phyloP scores from a whole-genome alignment of 805 yeast genomes.

The Torulaspora microellipsoides region DNA sequence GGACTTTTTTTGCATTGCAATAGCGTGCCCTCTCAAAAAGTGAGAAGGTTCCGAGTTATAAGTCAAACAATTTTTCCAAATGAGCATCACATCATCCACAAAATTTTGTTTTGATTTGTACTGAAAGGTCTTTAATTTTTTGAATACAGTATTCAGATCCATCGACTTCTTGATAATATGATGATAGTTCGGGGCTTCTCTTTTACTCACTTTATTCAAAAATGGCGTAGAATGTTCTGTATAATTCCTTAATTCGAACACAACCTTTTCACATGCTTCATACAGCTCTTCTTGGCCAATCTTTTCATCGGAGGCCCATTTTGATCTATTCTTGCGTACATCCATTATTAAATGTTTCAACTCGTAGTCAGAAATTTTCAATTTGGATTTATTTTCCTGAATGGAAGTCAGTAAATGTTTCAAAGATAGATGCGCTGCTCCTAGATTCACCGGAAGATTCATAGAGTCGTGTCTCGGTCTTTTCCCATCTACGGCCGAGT shows the following conservation, averaged over 20 bases:
- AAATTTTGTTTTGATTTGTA: slow-evolving; percentile 82
- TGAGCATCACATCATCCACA: slow-evolving; percentile 91
- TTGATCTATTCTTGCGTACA: slow-evolving; percentile 90
- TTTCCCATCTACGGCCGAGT: slow-evolving; percentile 13
- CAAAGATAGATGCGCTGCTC: slow-evolving; percentile 72
- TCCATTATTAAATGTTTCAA: slow-evolving; percentile 82
- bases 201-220: slow-evolving; percentile 88
- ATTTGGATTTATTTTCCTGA: slow-evolving; percentile 71
- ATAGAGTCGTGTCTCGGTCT: slow-evolving; percentile 25
- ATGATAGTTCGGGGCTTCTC: slow-evolving; percentile 97
- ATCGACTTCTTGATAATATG: slow-evolving; percentile 86
- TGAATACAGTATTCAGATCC: slow-evolving; percentile 94
- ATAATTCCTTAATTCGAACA: slow-evolving; percentile 79
- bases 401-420: slow-evolving; percentile 77
- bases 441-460: slow-evolving; percentile 43
- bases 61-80: slow-evolving; percentile 90
- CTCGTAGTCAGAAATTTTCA: slow-evolving; percentile 74
- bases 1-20: slow-evolving; percentile 93
- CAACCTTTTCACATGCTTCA: slow-evolving; percentile 96
- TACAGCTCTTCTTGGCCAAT: slow-evolving; percentile 97
- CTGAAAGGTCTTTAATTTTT: slow-evolving; percentile 76
- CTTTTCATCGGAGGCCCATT: slow-evolving; percentile 95
- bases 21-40: slow-evolving; percentile 83
- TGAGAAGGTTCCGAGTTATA: slow-evolving; percentile 95
- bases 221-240: slow-evolving; percentile 97